These are phyloP conservation scores for Aspergillus sp. DNA, from an alignment of 2,329 filamentous ascomycete genomes.

Conservation along the genomic window DNA sequence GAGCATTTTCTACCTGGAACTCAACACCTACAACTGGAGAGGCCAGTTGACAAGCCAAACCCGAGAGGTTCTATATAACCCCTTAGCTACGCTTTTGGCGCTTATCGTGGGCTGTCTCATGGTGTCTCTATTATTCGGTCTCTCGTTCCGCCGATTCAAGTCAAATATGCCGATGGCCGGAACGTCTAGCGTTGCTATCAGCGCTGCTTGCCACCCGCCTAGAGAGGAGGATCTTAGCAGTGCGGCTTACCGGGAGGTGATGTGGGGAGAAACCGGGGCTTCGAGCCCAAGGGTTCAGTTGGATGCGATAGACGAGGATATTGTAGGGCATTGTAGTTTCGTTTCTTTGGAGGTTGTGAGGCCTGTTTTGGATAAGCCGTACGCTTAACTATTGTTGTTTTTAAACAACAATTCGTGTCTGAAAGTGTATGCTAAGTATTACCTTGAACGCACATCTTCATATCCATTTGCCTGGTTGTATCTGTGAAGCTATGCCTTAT, in stretches of 20 bases:
- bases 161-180: neutral
- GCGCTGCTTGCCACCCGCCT: neutral
- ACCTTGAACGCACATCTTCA: too few relatives aligned
- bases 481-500: too few relatives aligned
- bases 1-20: neutral
- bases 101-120: neutral
- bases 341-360: too few relatives aligned
- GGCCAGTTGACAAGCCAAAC: neutral
- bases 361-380: too few relatives aligned
- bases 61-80: neutral
- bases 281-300: too few relatives aligned
- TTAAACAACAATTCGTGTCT: too few relatives aligned
- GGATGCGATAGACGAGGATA: too few relatives aligned
- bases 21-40: neutral
- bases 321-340: too few relatives aligned
- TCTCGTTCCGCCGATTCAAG: neutral
- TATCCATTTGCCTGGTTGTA: too few relatives aligned
- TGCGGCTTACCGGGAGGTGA: neutral
- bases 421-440: too few relatives aligned
- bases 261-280: neutral
- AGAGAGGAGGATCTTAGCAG: neutral
- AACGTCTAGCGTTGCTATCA: neutral
- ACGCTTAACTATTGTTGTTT: too few relatives aligned
- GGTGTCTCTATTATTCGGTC: neutral
- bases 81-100: neutral